Evolutionary conservation across 768 basidiomycete species (phyloP).

Genomic region (Agaricus blazei): DNA sequence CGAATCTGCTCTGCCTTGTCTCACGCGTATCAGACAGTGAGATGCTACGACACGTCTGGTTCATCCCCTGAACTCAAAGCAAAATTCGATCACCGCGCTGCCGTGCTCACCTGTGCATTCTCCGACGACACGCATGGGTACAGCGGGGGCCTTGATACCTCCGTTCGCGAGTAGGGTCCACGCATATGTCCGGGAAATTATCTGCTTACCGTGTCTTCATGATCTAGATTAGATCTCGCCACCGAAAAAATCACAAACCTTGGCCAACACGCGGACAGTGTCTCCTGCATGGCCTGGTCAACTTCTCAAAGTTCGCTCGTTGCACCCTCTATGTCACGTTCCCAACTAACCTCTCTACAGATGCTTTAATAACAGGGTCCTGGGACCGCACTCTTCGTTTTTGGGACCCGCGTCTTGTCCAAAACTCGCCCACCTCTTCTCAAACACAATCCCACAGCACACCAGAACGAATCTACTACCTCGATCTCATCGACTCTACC

Average conservation of each 20-base stretch:
- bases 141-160: conserved; percentile 84
- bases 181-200: too few relatives aligned
- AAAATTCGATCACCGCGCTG: conserved; percentile 87
- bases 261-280: conserved; percentile 76
- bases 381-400: conserved; percentile 89
- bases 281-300: conserved; percentile 74
- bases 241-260: conserved; percentile 68
- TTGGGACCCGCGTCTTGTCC: conserved; percentile 67
- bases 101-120: conserved; percentile 82
- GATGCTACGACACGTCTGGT: conserved; percentile 53
- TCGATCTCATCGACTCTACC: conserved; percentile 72
- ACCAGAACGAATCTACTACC: conserved; percentile 81
- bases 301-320: conserved; percentile 52
- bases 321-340: background rate
- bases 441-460: conserved; percentile 59
- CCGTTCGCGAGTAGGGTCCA: conserved; percentile 70
- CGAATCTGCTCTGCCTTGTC: background rate
- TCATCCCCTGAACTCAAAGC: conserved; percentile 57
- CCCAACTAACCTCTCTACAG: conserved; percentile 28
- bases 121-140: conserved; percentile 63
- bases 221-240: conserved; percentile 68
- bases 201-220: background rate
- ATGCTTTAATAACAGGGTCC: conserved; percentile 76
- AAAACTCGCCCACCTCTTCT: conserved; percentile 32
- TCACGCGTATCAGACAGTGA: conserved; percentile 25